Percentiles rank a stretch among this genome's conserved stretches.
phyloP scores from a whole-genome alignment of 2,329 filamentous ascomycete genomes.

The Thielaviopsis musarum region DNA sequence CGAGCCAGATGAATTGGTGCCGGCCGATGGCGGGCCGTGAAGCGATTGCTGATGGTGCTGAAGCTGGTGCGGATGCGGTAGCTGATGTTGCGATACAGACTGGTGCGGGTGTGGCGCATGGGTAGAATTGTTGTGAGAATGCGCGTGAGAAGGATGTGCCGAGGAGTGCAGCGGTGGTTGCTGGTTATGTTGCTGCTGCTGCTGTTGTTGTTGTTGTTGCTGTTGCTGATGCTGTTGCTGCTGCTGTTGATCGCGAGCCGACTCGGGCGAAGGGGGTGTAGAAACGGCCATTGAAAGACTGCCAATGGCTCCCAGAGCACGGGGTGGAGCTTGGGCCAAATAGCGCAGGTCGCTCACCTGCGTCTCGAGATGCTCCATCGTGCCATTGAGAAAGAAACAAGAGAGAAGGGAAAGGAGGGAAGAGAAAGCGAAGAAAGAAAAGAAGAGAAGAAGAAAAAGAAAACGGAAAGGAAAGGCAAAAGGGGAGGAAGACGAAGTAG shows the following conservation, averaged over 20 bases:
- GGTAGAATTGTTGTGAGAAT: neutral
- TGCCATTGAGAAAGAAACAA: slow-evolving; percentile 11
- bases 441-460: neutral
- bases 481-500: too few relatives aligned
- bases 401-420: neutral
- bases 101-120: neutral
- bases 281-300: slow-evolving; percentile 13
- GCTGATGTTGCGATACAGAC: neutral
- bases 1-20: neutral
- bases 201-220: slow-evolving; percentile 4
- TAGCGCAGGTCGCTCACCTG: slow-evolving; percentile 38
- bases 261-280: slow-evolving; percentile 28
- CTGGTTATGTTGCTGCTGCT: neutral
- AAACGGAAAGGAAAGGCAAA: neutral
- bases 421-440: neutral
- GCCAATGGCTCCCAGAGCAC: slow-evolving; percentile 17
- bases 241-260: slow-evolving; percentile 28
- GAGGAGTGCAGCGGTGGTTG: neutral
- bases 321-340: slow-evolving; percentile 25
- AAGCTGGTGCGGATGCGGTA: neutral
- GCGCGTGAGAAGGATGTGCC: slow-evolving; percentile 1
- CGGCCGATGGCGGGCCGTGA: neutral
- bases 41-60: slow-evolving; percentile 1
- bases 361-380: slow-evolving; percentile 37
- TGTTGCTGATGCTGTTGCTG: slow-evolving; percentile 19